phyloP scores from a whole-genome alignment of 2,329 filamentous ascomycete species.

The Thelonectria blattea region DNA sequence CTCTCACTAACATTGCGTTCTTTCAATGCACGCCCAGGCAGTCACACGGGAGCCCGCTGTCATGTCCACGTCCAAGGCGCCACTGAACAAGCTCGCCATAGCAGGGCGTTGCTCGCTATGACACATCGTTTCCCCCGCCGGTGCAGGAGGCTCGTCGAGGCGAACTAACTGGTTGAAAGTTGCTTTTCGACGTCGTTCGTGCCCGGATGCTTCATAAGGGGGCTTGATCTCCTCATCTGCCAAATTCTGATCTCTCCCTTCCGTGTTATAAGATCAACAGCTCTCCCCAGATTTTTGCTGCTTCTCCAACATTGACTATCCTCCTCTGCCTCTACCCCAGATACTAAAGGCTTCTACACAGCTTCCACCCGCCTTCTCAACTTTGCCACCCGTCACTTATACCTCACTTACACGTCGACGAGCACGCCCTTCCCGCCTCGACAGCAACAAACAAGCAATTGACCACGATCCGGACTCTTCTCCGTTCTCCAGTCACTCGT shows the following conservation, averaged over 20 bases:
- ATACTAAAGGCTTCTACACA: slow-evolving; percentile 3
- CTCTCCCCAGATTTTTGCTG: slow-evolving; percentile 17
- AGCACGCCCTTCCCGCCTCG: slow-evolving; percentile 8
- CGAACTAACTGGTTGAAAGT: slow-evolving; percentile 29
- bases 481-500: slow-evolving; percentile 18
- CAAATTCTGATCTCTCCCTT: slow-evolving; percentile 24
- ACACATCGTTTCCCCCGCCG: slow-evolving; percentile 37
- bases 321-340: slow-evolving; percentile 13
- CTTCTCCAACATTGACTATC: slow-evolving; percentile 9
- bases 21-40: slow-evolving; percentile 21
- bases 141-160: slow-evolving; percentile 25
- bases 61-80: slow-evolving; percentile 30
- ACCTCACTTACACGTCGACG: slow-evolving; percentile 17
- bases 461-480: not conserved
- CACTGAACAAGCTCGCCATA: slow-evolving; percentile 40
- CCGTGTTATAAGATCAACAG: slow-evolving; percentile 18
- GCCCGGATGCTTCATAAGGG: slow-evolving; percentile 25
- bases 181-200: slow-evolving; percentile 37
- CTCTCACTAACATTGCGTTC: slow-evolving; percentile 28
- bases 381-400: slow-evolving; percentile 8
- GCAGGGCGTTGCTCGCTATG: slow-evolving; percentile 36
- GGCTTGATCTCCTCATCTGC: slow-evolving; percentile 26
- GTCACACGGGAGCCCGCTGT: slow-evolving; percentile 36
- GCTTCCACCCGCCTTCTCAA: slow-evolving; percentile 7
- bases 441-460: slow-evolving; percentile 12